Evolutionary conservation across 176 grass and related monocot genomes (phyloP), one percentile per base, ranked within the genome.

Genomic region (Pharus latifolius): DNA sequence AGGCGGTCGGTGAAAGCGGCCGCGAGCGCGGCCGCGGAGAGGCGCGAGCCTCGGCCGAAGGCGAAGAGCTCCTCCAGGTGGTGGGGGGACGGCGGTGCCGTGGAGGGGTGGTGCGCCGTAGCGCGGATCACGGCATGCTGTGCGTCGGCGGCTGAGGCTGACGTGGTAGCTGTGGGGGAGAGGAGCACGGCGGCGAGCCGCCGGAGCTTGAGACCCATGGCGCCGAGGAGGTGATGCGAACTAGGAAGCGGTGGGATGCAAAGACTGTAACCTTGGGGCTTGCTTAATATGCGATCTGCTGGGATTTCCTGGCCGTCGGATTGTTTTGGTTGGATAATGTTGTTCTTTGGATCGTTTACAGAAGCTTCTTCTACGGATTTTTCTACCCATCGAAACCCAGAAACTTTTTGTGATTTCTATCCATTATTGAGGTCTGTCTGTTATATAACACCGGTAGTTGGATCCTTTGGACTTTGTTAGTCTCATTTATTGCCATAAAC

Each of bases 11-110:
- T 71, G 31, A 96, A 70, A 24, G 85, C 85, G 15, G 82, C 50
- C 1, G 78, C 77, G 1, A 88, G 72, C 37, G 80, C 74, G 4
- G 85, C 83, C 7, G 83, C 83, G 27, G 83, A 83, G 62, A 96
- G 85, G 55, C 88, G 88, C 40, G 92, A 96, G 6, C 83, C 86
- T 24, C 61, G 88, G 20, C 92, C 92, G 80, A 89, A 96, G 73
- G 88, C 84, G 69, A 96, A 85, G 63, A 96, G 83, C 45, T 80
- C 76, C n/a, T 76, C 76, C 58, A 96, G 60, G 64, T 92, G 85
- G 34, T 70, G 85, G 53, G 77, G 46, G 3, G 43, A 48, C 15
- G 85, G 80, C 51, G 80, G 80, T 32, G 77, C 53, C 59, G 77
- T 67, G n/a, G 85, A 49, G 4, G 85, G 85, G 66, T 86, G 82